Base-by-base conservation (phyloP, 208 protist species). In the Naegleria gruberi region DNA sequence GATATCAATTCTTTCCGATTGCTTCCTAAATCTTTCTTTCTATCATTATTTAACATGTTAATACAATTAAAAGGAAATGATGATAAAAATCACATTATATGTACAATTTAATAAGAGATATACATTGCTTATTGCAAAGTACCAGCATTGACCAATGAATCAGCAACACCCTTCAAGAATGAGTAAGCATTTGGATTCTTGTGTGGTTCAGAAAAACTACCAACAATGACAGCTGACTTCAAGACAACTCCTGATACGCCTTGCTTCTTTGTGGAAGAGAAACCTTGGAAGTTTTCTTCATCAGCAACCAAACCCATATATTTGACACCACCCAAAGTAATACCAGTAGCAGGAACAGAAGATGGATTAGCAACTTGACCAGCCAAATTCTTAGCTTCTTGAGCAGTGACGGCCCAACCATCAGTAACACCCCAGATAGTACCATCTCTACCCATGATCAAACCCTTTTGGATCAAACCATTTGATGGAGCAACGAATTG, bases 381-480 rank as follows among this genome's bases (percentile, higher is more conserved):
- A 37, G 65, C 65, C 30, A 77, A 77, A 77, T 12, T 77, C 34
- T 77, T 77, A 8, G 65, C 65, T 77, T 77, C 65, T 77, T 77
- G 65, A 37, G 65, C 65, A 77, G 65, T 77, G 5, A 77, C 65
- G 12, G 19, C 8, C 65, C 65, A 77, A 37, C 30, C 17, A 77
- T 12, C 65, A 77, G 65, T 77, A 8, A 2, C 1, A 37, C 65
- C 65, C 65, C 65, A 77, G 34, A 77, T 37, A 37, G 65, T 77
- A 37, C 65, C 65, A 77, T 77, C 65, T 77, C 65, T 77, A n/a
- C 65, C 65, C 65, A 77, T 77, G 65, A 77, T 77, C 30, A 77
- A 77, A 77, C 3, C 65, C 8, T 30, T 37, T 37, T 77, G 17
- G 26, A 77, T 77, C 6, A 77, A n/a, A 37, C 65, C 65, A 37